phyloP scores from a whole-genome alignment of 768 basidiomycete species.

The Leccinum boreale region DNA sequence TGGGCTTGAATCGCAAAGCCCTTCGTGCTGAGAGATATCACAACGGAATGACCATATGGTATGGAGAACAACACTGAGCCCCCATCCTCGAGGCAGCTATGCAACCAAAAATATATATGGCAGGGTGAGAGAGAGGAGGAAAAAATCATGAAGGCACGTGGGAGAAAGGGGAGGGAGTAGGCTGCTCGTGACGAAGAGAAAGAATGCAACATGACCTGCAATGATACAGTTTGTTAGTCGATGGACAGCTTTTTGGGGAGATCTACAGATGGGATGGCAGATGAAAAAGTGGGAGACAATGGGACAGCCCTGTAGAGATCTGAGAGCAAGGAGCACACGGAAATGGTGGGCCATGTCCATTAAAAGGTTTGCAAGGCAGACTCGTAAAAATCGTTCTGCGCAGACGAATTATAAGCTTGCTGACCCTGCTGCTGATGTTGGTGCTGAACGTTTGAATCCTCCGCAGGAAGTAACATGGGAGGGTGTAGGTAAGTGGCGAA shows the following conservation, averaged over 20 bases:
- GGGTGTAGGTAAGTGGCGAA: constrained; percentile 53
- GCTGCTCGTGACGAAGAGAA: constrained; percentile 2
- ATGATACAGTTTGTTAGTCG: constrained; percentile 17
- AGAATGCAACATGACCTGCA: constrained; percentile 7
- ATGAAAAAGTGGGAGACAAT: neutral
- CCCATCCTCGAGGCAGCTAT: constrained; percentile 16
- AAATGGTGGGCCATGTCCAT: constrained; percentile 5
- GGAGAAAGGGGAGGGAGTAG: neutral
- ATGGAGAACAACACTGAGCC: constrained; percentile 2
- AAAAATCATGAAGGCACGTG: neutral
- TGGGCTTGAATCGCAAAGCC: constrained; percentile 49
- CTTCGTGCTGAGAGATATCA: constrained; percentile 37
- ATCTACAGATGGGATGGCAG: constrained; percentile 17
- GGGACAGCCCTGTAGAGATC: constrained; percentile 3
- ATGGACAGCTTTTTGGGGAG: constrained; percentile 10
- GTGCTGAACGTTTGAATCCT: constrained; percentile 27
- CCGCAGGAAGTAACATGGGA: constrained; percentile 48
- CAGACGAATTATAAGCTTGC: constrained; percentile 15
- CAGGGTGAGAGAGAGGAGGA: constrained; percentile 16
- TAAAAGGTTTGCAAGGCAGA: constrained; percentile 34
- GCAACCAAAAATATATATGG: constrained; percentile 32
- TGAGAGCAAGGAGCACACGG: constrained; percentile 1
- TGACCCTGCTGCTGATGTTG: constrained; percentile 23
- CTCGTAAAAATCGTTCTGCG: constrained; percentile 31
- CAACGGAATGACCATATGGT: constrained; percentile 25